These are phyloP conservation scores for Acer yangbiense DNA, from an alignment of 345 rosid genomes.

Conservation along the genomic window DNA sequence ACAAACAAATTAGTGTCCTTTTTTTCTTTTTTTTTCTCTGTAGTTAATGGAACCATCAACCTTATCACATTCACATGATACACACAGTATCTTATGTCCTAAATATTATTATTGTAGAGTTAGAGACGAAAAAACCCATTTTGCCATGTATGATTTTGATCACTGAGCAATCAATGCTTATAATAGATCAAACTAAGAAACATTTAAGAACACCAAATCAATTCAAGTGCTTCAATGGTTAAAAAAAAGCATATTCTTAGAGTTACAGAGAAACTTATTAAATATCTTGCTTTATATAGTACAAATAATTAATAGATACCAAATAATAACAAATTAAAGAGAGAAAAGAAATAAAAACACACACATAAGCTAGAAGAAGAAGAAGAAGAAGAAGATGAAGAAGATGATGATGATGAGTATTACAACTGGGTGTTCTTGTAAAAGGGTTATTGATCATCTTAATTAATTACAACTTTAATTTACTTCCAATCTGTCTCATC, in stretches of 20 bases:
- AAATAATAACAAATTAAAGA: too few species aligned
- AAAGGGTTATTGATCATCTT: constrained; percentile 12
- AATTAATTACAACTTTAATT: constrained; percentile 20
- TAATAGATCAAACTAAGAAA: background rate
- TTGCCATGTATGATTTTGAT: too few species aligned
- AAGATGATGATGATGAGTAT: too few species aligned
- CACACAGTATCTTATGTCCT: background rate
- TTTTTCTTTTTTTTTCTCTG: background rate
- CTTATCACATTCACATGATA: constrained; percentile 9
- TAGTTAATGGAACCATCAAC: constrained; percentile 12
- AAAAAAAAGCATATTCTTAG: too few species aligned
- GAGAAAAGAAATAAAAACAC: background rate
- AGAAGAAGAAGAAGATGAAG: background rate
- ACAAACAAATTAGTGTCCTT: constrained; percentile 17
- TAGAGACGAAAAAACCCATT: too few species aligned
- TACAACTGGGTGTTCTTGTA: constrained; percentile 12
- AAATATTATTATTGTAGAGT: too few species aligned
- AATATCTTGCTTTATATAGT: background rate
- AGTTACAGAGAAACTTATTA: too few species aligned
- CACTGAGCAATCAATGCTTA: background rate
- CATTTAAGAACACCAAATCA: too few species aligned
- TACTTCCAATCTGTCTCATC: constrained; percentile 27
- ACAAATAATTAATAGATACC: background rate
- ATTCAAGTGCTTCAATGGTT: too few species aligned
- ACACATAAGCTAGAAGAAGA: background rate